These are phyloP conservation scores for Thalia dealbata DNA, from an alignment of 176 grass and related monocot species.

Conservation along the genomic window DNA sequence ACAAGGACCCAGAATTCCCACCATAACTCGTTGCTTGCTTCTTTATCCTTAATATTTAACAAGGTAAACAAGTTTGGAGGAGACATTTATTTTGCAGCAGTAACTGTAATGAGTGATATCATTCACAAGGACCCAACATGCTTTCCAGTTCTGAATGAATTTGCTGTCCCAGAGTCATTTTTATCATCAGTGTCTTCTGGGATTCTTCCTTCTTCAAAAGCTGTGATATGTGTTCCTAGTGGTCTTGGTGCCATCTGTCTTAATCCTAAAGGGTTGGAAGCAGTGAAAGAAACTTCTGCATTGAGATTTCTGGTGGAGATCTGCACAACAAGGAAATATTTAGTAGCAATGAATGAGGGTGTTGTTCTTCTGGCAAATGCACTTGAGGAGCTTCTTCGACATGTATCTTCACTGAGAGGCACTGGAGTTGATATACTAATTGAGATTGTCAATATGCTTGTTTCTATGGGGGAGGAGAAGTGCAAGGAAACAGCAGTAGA, in stretches of 20 bases:
- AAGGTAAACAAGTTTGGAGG: slow-evolving; percentile 86
- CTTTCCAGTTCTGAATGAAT: slow-evolving; percentile 75
- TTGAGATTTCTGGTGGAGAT: slow-evolving; percentile 67
- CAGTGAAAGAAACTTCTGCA: slow-evolving; percentile 71
- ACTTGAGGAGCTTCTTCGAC: slow-evolving; percentile 89
- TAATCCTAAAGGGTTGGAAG: slow-evolving; percentile 75
- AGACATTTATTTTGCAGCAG: slow-evolving; percentile 96
- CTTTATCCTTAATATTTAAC: slow-evolving; percentile 89
- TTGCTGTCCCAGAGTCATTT: slow-evolving; percentile 87
- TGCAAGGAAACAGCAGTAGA: slow-evolving; percentile 31
- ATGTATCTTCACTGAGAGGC: slow-evolving; percentile 83
- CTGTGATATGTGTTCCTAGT: slow-evolving; percentile 91
- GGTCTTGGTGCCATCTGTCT: slow-evolving; percentile 95
- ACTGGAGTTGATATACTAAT: slow-evolving; percentile 94
- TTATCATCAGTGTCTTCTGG: slow-evolving; percentile 70
- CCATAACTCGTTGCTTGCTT: slow-evolving; percentile 70
- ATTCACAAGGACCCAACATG: slow-evolving; percentile 98
- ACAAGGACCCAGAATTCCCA: slow-evolving; percentile 54
- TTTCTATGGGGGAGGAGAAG: slow-evolving; percentile 38
- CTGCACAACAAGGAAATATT: slow-evolving; percentile 84
- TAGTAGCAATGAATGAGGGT: slow-evolving; percentile 92
- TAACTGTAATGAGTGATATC: slow-evolving; percentile 99
- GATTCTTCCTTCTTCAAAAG: slow-evolving; percentile 76
- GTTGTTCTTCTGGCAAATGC: slow-evolving; percentile 97
- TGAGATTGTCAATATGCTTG: slow-evolving; percentile 82